Evolutionary conservation across 805 yeast species (phyloP), one percentile per base, ranked within the genome.

Genomic region (Candida dajiaensis): DNA sequence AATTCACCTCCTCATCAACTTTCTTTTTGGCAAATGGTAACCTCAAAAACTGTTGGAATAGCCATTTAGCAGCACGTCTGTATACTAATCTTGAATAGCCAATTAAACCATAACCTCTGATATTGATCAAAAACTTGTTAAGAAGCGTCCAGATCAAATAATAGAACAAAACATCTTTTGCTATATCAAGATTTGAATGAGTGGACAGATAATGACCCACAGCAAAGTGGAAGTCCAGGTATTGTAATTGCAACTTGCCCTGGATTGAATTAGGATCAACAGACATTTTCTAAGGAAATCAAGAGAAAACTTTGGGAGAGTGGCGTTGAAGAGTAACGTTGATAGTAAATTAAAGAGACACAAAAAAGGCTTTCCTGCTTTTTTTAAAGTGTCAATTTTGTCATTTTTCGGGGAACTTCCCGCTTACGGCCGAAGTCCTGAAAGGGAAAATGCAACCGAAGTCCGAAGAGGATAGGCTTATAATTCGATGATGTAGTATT

Each of bases 1-100:
- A 69, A 5, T 49, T 48, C 2, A 90, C 72, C 58, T 90, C 90
- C 22, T 63, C 57, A 35, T 83, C 80, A 7, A 92, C 83, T 54
- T 76, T 77, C 1, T 59, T 50, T 46, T 70, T 76, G 21, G 87
- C 50, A 0, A 76, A 67, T 2, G 90, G 89, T 6, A 83, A 64
- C 0, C 63, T 47, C 21, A 77, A 54, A 4, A 78, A 26, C 26
- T 63, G 39, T 6, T 50, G 45, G 52, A 74, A 71, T 0, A 66
- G 10, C 0, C 36, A 23, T 31, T 59, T 66, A 15, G 63, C 31
- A 25, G 10, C 29, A 10, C 37, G 23, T 22, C 19, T 3, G 25
- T 19, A 19, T 7, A 36, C 16, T 11, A 19, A 13, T 13, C 3
- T 19, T 19, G 23, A 36, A 36, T 19, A 36, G 9, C 25, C 16